Evolutionary conservation across 1,284 basidiomycete genomes (phyloP).

Genomic region (Puccinia hordei): DNA sequence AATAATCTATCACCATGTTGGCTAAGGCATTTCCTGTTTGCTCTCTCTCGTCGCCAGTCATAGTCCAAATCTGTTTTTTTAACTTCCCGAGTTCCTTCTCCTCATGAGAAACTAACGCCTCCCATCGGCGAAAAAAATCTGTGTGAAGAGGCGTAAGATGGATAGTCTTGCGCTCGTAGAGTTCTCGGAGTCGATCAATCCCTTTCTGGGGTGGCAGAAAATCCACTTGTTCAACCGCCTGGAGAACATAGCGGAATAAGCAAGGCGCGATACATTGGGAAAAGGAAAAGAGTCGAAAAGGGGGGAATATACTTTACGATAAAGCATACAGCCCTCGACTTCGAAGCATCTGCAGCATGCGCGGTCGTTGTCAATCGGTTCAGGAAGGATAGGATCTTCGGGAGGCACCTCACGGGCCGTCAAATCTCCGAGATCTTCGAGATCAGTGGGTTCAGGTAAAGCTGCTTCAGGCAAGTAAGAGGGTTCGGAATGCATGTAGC

Average conservation of each 20-base stretch:
- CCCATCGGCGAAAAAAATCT: conserved; percentile 88
- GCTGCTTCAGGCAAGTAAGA: background rate
- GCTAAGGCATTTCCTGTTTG: conserved; percentile 65
- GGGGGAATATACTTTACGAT: conserved; percentile 69
- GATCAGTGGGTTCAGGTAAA: background rate
- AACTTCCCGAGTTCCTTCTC: conserved; percentile 81
- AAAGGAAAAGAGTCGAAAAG: background rate
- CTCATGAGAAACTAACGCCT: conserved; percentile 79
- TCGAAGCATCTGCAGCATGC: conserved; percentile 80
- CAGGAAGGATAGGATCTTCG: conserved; percentile 67
- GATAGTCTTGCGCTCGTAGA: conserved; percentile 76
- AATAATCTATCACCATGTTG: conserved; percentile 70
- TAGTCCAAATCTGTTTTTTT: conserved; percentile 90
- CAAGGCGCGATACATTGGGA: background rate
- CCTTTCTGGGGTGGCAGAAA: conserved; percentile 46
- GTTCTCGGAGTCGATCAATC: conserved; percentile 69
- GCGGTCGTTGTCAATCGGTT: conserved; percentile 79
- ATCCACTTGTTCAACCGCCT: conserved; percentile 48
- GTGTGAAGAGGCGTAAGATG: conserved; percentile 73
- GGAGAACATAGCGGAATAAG: background rate
- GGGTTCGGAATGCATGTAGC: conserved; percentile 64
- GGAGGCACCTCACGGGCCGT: background rate
- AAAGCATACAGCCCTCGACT: conserved; percentile 87
- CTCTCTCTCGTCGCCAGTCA: conserved; percentile 77
- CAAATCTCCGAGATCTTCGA: conserved; percentile 9